A percentile compares a stretch with the other conserved stretches of the same genome.
These are phyloP conservation scores for Polytrichum commune DNA, from an alignment of 225 moss, liverwort and hornwort genomes.

Conservation along the genomic window DNA sequence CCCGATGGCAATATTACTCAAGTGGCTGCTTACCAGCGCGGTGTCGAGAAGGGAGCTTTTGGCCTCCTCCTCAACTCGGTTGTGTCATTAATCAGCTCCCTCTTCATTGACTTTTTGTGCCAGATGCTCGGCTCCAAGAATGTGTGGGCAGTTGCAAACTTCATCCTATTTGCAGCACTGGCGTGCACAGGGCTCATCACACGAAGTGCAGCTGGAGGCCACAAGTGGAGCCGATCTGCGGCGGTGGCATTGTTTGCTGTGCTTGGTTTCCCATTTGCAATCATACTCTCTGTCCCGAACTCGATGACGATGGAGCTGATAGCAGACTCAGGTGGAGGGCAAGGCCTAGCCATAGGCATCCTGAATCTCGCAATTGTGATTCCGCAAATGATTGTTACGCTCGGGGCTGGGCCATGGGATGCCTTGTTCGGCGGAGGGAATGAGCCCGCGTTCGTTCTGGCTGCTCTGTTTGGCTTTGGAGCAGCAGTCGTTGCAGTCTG, in stretches of 20 bases:
- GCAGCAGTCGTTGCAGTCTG: constrained; percentile 68
- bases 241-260: constrained; percentile 74
- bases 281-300: constrained; percentile 85
- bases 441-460: constrained; percentile 76
- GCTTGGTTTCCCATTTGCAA: constrained; percentile 80
- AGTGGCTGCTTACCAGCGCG: constrained; percentile 38
- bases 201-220: constrained; percentile 24
- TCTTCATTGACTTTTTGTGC: constrained; percentile 64
- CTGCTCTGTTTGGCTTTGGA: constrained; percentile 60
- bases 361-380: constrained; percentile 85
- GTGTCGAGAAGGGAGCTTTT: constrained; percentile 77
- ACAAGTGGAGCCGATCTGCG: constrained; percentile 49
- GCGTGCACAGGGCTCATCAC: constrained; percentile 59
- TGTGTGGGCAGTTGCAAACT: constrained; percentile 80
- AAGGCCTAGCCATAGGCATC: constrained; percentile 90
- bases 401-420: constrained; percentile 90
- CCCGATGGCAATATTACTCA: constrained; percentile 33
- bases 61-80: constrained; percentile 88
- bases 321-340: constrained; percentile 87
- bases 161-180: constrained; percentile 70
- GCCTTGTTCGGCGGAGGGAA: constrained; percentile 86
- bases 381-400: constrained; percentile 78
- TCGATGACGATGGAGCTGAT: constrained; percentile 74
- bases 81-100: constrained; percentile 67
- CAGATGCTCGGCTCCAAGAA: constrained; percentile 70